phyloP scores from a whole-genome alignment of 164 flowering plant genomes.

The Umbellularia californica region DNA sequence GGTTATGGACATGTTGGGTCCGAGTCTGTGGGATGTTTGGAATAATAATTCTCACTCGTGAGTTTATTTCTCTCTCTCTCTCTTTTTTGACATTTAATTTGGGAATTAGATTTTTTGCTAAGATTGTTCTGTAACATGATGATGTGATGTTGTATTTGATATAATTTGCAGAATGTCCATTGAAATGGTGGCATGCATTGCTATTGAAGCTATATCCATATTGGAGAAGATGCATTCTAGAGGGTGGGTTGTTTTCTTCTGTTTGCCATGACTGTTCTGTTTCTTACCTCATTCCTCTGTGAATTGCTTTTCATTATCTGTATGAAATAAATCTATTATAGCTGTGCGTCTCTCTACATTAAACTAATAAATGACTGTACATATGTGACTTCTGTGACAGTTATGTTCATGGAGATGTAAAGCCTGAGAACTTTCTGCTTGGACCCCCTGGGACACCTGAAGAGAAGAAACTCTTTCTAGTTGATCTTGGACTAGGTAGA shows the following conservation, averaged over 20 bases:
- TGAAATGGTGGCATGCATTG: constrained; percentile 25
- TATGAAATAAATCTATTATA: neutral
- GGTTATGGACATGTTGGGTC: constrained; percentile 99
- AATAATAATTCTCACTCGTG: constrained; percentile 40
- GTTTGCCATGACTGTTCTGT: neutral
- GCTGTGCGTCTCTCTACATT: no score
- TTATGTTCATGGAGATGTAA: constrained; percentile 96
- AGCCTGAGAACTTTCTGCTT: constrained; percentile 96
- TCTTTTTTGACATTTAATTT: no score
- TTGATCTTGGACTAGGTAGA: constrained; percentile 91
- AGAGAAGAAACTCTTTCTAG: constrained; percentile 81
- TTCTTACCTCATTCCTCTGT: neutral
- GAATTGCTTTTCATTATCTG: neutral
- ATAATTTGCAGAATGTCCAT: constrained; percentile 13
- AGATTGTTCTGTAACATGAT: no score
- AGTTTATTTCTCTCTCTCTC: neutral
- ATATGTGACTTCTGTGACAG: constrained; percentile 24
- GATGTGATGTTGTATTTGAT: neutral
- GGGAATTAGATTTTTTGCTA: no score
- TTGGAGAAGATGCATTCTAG: constrained; percentile 24
- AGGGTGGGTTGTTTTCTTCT: constrained; percentile 16
- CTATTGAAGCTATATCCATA: constrained; percentile 20
- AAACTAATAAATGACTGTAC: no score
- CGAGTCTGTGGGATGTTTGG: constrained; percentile 98
- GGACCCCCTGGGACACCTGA: constrained; percentile 83